Evolutionary conservation across 352 stramenopile species (phyloP).

Genomic region (Globisporangium nodosum): DNA sequence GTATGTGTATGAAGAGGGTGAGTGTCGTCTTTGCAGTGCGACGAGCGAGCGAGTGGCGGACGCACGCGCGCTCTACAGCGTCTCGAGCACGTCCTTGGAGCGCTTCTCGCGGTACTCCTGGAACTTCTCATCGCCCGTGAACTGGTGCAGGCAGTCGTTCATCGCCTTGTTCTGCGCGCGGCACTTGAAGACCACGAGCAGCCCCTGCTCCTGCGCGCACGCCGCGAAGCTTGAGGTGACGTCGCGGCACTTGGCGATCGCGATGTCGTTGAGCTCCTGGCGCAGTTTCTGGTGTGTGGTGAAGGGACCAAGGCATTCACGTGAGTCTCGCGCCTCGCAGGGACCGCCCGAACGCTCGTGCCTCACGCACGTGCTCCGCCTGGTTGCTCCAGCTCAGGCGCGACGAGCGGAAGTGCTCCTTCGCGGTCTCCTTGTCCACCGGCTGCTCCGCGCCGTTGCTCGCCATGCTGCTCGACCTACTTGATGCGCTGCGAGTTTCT

Average conservation of each 20-base stretch:
- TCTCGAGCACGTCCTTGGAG: slow-evolving; percentile 38
- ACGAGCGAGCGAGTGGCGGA: neutral
- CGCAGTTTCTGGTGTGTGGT: slow-evolving; percentile 49
- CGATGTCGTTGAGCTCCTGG: slow-evolving; percentile 79
- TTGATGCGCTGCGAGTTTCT: slow-evolving; percentile 4
- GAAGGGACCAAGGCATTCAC: no score
- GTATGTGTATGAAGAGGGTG: neutral
- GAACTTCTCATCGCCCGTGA: slow-evolving; percentile 74
- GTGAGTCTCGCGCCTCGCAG: no score
- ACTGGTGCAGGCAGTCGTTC: slow-evolving; percentile 78
- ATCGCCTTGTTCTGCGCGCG: slow-evolving; percentile 67
- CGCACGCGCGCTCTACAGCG: slow-evolving; percentile 4
- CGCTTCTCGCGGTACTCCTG: slow-evolving; percentile 59
- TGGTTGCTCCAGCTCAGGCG: slow-evolving; percentile 82
- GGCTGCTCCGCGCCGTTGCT: slow-evolving; percentile 30
- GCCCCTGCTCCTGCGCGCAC: slow-evolving; percentile 57
- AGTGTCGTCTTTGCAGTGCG: neutral
- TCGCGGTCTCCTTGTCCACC: slow-evolving; percentile 69
- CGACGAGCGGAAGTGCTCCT: slow-evolving; percentile 67
- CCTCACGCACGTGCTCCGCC: slow-evolving; percentile 56
- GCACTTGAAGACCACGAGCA: slow-evolving; percentile 75
- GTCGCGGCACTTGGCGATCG: slow-evolving; percentile 66
- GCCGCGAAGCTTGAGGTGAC: slow-evolving; percentile 52
- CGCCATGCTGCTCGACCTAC: neutral
- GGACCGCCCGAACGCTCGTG: neutral